Percentiles rank a stretch among this genome's conserved stretches.
These are phyloP conservation scores for Phytophthora pseudosyringae DNA, from an alignment of 352 stramenopile genomes.

Conservation along the genomic window DNA sequence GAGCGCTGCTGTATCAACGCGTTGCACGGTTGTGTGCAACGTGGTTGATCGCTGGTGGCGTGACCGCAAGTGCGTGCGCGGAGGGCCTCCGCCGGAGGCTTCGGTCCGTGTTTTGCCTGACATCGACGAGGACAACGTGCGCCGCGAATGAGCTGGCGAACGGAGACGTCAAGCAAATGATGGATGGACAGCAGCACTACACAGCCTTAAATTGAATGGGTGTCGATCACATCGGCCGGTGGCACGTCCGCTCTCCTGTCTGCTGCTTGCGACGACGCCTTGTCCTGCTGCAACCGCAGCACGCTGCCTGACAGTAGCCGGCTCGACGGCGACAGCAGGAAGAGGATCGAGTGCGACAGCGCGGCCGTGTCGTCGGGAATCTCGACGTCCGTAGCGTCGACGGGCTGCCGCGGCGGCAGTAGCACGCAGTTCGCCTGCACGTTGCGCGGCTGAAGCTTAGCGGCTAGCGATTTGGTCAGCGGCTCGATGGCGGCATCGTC, in stretches of 20 bases:
- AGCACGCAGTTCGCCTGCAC: constrained; percentile 69
- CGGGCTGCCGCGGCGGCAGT: constrained; percentile 24
- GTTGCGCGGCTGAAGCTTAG: constrained; percentile 44
- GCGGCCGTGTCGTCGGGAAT: constrained; percentile 22
- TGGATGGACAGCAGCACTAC: constrained; percentile 13
- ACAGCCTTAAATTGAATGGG: constrained; percentile 31
- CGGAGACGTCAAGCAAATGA: constrained; percentile 19
- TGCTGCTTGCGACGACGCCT: constrained; percentile 8
- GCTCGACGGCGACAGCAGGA: constrained; percentile 63
- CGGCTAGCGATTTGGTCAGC: constrained; percentile 50
- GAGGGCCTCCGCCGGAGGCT: no score
- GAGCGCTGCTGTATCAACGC: constrained; percentile 1
- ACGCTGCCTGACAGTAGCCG: constrained; percentile 61
- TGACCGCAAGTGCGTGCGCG: constrained; percentile 1
- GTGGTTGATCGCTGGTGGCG: constrained; percentile 1
- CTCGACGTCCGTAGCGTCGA: neutral
- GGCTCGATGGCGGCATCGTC: constrained; percentile 39
- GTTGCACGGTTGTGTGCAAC: neutral
- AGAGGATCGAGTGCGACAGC: constrained; percentile 66
- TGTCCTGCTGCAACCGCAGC: constrained; percentile 48
- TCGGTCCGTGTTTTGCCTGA: neutral
- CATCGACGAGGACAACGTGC: neutral
- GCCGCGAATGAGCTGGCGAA: constrained; percentile 7
- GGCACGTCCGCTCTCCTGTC: constrained; percentile 19
- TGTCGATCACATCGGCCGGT: constrained; percentile 11